These are phyloP conservation scores for Fistulinella cinereoalba DNA, from an alignment of 1,284 basidiomycete genomes.

Conservation along the genomic window DNA sequence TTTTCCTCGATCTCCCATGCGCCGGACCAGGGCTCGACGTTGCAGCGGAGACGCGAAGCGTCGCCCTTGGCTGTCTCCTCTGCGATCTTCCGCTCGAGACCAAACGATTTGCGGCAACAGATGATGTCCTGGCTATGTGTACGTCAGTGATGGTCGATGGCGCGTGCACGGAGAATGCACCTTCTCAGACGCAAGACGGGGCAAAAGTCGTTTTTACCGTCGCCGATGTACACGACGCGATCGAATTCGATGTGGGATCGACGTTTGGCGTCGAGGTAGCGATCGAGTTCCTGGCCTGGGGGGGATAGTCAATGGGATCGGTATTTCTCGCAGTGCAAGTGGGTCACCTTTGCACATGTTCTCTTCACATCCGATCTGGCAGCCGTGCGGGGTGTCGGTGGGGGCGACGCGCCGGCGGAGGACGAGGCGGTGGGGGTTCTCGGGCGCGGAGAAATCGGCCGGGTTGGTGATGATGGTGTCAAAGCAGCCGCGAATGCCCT, in stretches of 20 bases:
- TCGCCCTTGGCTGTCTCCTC: constrained; percentile 52
- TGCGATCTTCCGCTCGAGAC: constrained; percentile 72
- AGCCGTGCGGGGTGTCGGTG: constrained; percentile 76
- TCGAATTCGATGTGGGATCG: constrained; percentile 64
- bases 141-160: not conserved
- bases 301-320: not conserved
- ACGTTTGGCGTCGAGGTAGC: constrained; percentile 62
- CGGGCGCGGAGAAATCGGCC: constrained; percentile 72
- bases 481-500: constrained; percentile 74
- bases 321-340: not conserved
- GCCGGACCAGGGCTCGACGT: constrained; percentile 82
- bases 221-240: constrained; percentile 88
- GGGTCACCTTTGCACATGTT: constrained; percentile 96
- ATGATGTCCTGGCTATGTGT: constrained; percentile 66
- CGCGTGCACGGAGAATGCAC: constrained; percentile 40
- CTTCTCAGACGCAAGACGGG: constrained; percentile 79
- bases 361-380: constrained; percentile 85
- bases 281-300: constrained; percentile 82
- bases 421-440: constrained; percentile 67
- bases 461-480: constrained; percentile 92
- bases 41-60: constrained; percentile 60
- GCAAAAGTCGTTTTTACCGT: constrained; percentile 96
- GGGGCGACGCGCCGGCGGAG: constrained; percentile 78
- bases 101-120: constrained; percentile 74
- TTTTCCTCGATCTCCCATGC: constrained; percentile 94